phyloP scores from a whole-genome alignment of 2,329 filamentous ascomycete species.

The Fusarium beomiforme region DNA sequence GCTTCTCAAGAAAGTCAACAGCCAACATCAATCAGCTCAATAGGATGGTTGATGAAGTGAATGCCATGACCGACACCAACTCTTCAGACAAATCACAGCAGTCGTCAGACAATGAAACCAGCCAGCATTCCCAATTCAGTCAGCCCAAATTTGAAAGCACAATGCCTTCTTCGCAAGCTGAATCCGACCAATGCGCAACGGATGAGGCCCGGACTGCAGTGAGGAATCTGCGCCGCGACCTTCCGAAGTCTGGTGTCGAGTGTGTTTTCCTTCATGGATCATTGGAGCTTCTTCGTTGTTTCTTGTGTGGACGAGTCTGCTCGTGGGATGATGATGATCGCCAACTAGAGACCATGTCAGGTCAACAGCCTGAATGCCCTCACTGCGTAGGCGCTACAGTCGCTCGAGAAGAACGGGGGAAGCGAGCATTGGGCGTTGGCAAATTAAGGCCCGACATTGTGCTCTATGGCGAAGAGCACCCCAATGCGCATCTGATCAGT shows the following conservation, averaged over 20 bases:
- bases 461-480: constrained; percentile 78
- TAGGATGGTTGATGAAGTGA: constrained; percentile 52
- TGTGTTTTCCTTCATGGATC: constrained; percentile 79
- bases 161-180: constrained; percentile 15
- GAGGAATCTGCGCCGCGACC: constrained; percentile 42
- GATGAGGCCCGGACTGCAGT: constrained; percentile 30
- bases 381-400: constrained; percentile 71
- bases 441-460: constrained; percentile 78
- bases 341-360: constrained; percentile 67
- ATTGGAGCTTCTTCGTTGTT: constrained; percentile 71
- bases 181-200: constrained; percentile 32
- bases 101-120: constrained; percentile 33
- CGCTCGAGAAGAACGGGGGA: constrained; percentile 71
- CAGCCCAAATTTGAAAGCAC: constrained; percentile 27
- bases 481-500: constrained; percentile 73
- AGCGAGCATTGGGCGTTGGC: constrained; percentile 73
- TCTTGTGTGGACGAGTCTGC: constrained; percentile 66
- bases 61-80: constrained; percentile 27
- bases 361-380: constrained; percentile 74
- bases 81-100: constrained; percentile 36
- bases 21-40: constrained; percentile 48
- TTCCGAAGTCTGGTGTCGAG: constrained; percentile 60
- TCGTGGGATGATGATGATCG: constrained; percentile 68
- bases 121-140: constrained; percentile 24
- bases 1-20: constrained; percentile 64